Evolutionary conservation across 352 stramenopile genomes (phyloP).

Genomic region (Phytophthora kernoviae): DNA sequence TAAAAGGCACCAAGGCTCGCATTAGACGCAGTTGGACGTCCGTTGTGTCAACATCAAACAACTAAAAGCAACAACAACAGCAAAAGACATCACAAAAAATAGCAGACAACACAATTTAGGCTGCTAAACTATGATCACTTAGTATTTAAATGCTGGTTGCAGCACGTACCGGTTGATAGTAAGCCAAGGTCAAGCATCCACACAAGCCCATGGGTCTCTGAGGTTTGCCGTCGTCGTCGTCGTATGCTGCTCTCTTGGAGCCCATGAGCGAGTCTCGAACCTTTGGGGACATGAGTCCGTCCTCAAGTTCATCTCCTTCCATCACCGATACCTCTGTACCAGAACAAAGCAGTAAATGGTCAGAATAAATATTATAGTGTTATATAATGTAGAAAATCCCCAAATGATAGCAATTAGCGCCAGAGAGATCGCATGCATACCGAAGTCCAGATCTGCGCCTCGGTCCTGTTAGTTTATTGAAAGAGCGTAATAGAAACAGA

Average conservation of each 20-base stretch:
- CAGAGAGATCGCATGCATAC: conserved; percentile 36
- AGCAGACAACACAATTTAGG: too few species aligned
- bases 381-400: too few species aligned
- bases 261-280: conserved; percentile 68
- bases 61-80: conserved; percentile 42
- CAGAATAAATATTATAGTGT: neutral
- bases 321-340: conserved; percentile 76
- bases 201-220: conserved; percentile 56
- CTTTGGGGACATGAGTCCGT: conserved; percentile 79
- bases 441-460: conserved; percentile 71
- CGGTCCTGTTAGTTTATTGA: conserved; percentile 48
- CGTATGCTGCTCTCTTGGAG: conserved; percentile 40
- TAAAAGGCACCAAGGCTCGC: conserved; percentile 80
- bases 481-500: conserved; percentile 7
- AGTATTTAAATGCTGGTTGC: too few species aligned
- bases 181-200: conserved; percentile 81
- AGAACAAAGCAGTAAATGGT: conserved; percentile 6
- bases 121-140: too few species aligned
- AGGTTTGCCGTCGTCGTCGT: conserved; percentile 45
- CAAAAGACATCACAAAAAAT: conserved; percentile 4
- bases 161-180: conserved; percentile 78
- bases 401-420: too few species aligned
- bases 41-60: conserved; percentile 86
- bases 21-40: conserved; percentile 82
- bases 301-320: conserved; percentile 72